These are phyloP conservation scores for Suillus tomentosus DNA, from an alignment of 768 basidiomycete genomes.

Conservation along the genomic window DNA sequence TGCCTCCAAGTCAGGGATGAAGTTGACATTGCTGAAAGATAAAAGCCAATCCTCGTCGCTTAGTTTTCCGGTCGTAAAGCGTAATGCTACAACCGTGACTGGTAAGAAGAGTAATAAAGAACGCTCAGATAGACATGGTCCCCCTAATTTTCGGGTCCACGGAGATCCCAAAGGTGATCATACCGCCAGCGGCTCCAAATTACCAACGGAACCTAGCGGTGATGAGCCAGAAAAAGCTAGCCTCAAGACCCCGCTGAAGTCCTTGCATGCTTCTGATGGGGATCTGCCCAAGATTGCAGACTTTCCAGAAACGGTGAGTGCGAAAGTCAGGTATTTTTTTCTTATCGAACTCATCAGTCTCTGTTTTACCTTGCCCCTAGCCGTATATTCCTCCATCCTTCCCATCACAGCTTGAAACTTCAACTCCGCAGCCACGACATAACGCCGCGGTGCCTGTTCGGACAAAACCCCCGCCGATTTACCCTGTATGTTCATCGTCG, in stretches of 20 bases:
- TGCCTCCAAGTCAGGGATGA: slow-evolving; percentile 14
- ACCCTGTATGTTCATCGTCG: slow-evolving; percentile 25
- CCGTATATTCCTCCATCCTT: slow-evolving; percentile 60
- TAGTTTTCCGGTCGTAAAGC: slow-evolving; percentile 48
- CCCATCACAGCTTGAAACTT: slow-evolving; percentile 51
- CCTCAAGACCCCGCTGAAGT: slow-evolving; percentile 11
- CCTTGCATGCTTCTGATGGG: slow-evolving; percentile 10
- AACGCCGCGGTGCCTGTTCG: slow-evolving; percentile 25
- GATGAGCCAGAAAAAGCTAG: slow-evolving; percentile 9
- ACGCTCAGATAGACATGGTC: slow-evolving; percentile 7
- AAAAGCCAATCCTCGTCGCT: slow-evolving; percentile 32
- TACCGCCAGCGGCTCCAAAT: slow-evolving; percentile 19
- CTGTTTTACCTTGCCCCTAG: slow-evolving; percentile 25
- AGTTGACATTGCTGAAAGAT: slow-evolving; percentile 9
- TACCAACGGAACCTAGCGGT: slow-evolving; percentile 10
- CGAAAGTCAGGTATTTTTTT: slow-evolving; percentile 10
- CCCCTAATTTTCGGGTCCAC: slow-evolving; percentile 11
- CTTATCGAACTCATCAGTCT: slow-evolving; percentile 19
- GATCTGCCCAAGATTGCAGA: slow-evolving; percentile 33
- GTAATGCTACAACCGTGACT: slow-evolving; percentile 23
- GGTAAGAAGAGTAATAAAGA: slow-evolving; percentile 26
- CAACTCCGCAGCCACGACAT: slow-evolving; percentile 45
- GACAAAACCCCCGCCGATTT: slow-evolving; percentile 48
- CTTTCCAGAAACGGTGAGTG: slow-evolving; percentile 40
- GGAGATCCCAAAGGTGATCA: slow-evolving; percentile 14